Conservation (phyloP, 768 basidiomycete genomes). For the Coprinopsis cinerea region DNA sequence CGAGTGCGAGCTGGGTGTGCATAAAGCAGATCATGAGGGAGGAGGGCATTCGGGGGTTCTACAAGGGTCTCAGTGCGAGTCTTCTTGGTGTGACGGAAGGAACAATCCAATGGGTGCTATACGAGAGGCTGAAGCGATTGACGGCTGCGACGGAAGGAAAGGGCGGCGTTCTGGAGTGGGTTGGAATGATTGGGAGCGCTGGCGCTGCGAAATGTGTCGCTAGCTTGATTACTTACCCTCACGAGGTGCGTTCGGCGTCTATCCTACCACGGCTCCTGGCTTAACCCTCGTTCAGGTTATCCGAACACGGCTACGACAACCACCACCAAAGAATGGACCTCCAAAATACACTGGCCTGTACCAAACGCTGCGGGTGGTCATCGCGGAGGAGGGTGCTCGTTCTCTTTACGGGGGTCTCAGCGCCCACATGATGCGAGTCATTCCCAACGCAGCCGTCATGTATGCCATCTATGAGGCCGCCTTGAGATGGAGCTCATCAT, state of each 20-base stretch:
- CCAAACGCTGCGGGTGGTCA: constrained; percentile 80
- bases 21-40: constrained; percentile 71
- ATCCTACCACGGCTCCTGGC: not conserved
- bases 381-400: constrained; percentile 84
- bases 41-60: constrained; percentile 85
- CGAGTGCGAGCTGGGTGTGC: constrained; percentile 52
- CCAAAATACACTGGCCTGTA: constrained; percentile 80
- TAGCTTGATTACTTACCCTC: constrained; percentile 94
- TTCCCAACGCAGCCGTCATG: constrained; percentile 97
- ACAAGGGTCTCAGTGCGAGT: constrained; percentile 92
- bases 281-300: constrained; percentile 52
- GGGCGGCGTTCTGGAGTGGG: constrained; percentile 61
- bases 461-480: constrained; percentile 90
- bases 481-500: constrained; percentile 47
- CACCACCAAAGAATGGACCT: constrained; percentile 68
- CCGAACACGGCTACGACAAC: constrained; percentile 89
- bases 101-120: constrained; percentile 96
- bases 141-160: constrained; percentile 46
- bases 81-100: constrained; percentile 95
- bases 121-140: constrained; percentile 83
- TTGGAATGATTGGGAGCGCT: constrained; percentile 82
- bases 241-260: constrained; percentile 63
- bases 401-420: constrained; percentile 88
- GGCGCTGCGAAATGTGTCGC: constrained; percentile 93
- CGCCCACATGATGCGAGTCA: constrained; percentile 93